Base-by-base conservation (phyloP, 2,329 filamentous ascomycete genomes). In the Fusarium sp. region DNA sequence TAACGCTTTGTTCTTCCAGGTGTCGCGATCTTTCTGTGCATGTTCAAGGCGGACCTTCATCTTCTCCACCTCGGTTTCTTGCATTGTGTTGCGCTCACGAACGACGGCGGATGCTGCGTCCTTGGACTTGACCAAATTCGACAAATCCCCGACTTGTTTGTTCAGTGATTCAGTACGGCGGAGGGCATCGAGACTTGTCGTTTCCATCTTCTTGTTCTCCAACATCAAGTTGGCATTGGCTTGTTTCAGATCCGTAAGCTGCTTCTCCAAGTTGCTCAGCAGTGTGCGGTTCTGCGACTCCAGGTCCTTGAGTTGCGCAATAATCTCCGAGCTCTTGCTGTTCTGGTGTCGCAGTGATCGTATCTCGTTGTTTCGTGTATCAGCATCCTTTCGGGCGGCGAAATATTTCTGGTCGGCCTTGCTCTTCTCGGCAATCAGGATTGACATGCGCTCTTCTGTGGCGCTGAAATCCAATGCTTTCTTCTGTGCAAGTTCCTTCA, bases 401-500 rank as follows among this genome's bases (percentile, higher is more conserved):
- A 98, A 98, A 77, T 97, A 99, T 79, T 98, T 98, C 76, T 98
- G 95, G 75, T 99, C 96, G 2, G 95, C 95, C 79, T 97, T 98
- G 68, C 91, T 90, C 82, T 99, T 99, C 79, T 99, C 94, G 1
- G 93, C 92, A 40, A 88, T 88, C 20, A 96, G 82, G 23, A 92
- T 84, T 19, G 88, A 82, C 37, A 95, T 83, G 65, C 91, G 92
- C 57, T 97, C 94, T 80, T 98, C 94, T 75, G 93, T 82, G 6
- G 86, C 84, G 7, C 85, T 82, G 52, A 92, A 88, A 65, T 97
- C 94, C 73, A 91, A 86, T 33, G 97, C 89, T 79, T 97, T 98
- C 81, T 93, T 95, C 51, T 91, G 90, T 9, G 94, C 94, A 59
- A 97, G 80, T 22, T 89, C 89, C 75, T 94, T 93, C 52, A 94